These are phyloP conservation scores for Panellus pusillus DNA, from an alignment of 768 basidiomycete genomes.

Conservation along the genomic window DNA sequence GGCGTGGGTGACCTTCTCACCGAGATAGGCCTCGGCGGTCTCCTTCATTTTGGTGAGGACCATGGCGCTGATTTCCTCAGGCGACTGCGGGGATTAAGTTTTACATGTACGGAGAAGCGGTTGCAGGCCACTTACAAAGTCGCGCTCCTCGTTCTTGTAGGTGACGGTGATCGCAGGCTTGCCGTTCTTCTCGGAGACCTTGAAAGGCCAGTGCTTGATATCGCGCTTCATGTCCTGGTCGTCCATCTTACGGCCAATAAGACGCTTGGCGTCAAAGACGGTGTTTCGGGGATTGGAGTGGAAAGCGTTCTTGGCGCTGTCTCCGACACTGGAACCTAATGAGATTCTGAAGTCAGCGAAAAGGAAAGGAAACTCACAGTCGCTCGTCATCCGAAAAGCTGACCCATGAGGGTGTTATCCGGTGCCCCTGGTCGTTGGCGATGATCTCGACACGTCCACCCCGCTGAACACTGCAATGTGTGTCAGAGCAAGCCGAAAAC, in stretches of 20 bases:
- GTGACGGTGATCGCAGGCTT: constrained; percentile 80
- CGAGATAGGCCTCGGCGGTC: constrained; percentile 97
- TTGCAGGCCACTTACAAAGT: constrained; percentile 63
- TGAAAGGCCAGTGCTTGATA: constrained; percentile 91
- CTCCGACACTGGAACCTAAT: constrained; percentile 68
- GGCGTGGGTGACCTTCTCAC: constrained; percentile 93
- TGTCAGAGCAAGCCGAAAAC: not conserved
- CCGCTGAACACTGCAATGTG: constrained; percentile 64
- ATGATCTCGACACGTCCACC: constrained; percentile 88
- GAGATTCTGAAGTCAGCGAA: not conserved
- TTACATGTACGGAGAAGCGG: not conserved
- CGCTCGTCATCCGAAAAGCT: constrained; percentile 79
- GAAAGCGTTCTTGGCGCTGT: constrained; percentile 95
- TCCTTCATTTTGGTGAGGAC: constrained; percentile 98
- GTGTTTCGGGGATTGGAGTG: constrained; percentile 91
- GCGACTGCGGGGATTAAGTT: constrained; percentile 51
- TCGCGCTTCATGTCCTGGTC: constrained; percentile 81
- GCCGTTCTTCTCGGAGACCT: constrained; percentile 71
- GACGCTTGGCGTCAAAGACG: constrained; percentile 94
- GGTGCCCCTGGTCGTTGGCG: constrained; percentile 87
- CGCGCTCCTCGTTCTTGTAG: constrained; percentile 75
- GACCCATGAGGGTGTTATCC: constrained; percentile 90
- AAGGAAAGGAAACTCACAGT: constrained; percentile 43
- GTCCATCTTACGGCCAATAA: constrained; percentile 84
- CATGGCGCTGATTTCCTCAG: constrained; percentile 96